A percentile compares a stretch with the other conserved stretches of the same genome.
Evolutionary conservation across 331 rosid genomes (phyloP).

Genomic region (Malus hybrid): DNA sequence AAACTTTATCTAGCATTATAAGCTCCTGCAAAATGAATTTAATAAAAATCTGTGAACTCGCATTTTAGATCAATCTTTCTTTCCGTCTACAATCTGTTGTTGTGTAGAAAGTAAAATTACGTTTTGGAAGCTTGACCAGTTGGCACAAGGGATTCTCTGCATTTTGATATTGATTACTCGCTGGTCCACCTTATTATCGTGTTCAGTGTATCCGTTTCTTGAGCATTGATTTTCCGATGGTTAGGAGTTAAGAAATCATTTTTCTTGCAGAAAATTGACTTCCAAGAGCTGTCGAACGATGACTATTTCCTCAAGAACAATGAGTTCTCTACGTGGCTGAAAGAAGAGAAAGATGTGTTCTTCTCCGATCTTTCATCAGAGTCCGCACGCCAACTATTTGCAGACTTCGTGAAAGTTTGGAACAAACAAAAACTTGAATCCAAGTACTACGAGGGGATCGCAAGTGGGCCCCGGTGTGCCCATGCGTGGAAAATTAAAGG

Average conservation of each 20-base stretch:
- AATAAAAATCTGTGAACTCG: not conserved
- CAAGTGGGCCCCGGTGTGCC: constrained; percentile 69
- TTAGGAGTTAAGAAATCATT: not conserved
- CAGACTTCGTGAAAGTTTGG: constrained; percentile 72
- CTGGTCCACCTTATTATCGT: not conserved
- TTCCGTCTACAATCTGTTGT: not conserved
- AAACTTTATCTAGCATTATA: not conserved
- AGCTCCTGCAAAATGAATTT: not conserved
- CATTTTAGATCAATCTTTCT: not conserved
- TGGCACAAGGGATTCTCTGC: not conserved
- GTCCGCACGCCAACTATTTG: constrained; percentile 59
- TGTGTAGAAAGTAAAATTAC: not conserved
- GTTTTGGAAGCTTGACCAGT: not conserved
- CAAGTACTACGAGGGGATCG: constrained; percentile 75
- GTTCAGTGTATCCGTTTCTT: not conserved
- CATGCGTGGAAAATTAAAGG: constrained; percentile 76
- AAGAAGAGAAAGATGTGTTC: constrained; percentile 75
- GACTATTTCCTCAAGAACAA: constrained; percentile 84
- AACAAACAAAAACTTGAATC: constrained; percentile 55
- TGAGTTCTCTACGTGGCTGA: constrained; percentile 89
- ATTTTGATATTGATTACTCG: not conserved
- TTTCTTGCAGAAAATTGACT: constrained; percentile 30
- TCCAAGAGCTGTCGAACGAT: constrained; percentile 61
- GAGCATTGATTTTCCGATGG: constrained; percentile 1
- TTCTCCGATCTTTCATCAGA: constrained; percentile 77